These are phyloP conservation scores for Teunomyces pallodes DNA, from an alignment of 805 yeast genomes.

Conservation along the genomic window DNA sequence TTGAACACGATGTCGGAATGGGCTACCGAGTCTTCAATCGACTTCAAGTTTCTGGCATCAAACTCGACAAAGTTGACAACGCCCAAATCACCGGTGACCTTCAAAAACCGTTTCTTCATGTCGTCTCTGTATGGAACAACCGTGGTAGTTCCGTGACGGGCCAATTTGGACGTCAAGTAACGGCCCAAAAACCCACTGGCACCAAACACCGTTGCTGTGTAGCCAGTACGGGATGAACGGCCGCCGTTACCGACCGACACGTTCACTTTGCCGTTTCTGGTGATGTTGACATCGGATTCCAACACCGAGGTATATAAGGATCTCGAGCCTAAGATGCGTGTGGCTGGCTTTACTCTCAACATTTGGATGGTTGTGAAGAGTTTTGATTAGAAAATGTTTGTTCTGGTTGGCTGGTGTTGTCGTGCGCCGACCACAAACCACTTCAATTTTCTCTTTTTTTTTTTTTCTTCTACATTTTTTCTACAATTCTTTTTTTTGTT, in stretches of 20 bases:
- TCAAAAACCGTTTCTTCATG: constrained; percentile 70
- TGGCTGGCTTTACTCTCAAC: constrained; percentile 11
- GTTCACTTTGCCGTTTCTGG: constrained; percentile 72
- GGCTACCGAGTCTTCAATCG: constrained; percentile 73
- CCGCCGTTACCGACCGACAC: constrained; percentile 77
- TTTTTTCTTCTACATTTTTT: background rate
- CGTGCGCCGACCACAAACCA: background rate
- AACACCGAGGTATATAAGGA: constrained; percentile 40
- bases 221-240: constrained; percentile 81
- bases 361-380: constrained; percentile 3
- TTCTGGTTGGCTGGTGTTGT: constrained; percentile 31
- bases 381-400: constrained; percentile 14
- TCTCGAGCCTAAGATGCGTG: constrained; percentile 16
- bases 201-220: constrained; percentile 86
- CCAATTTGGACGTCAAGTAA: constrained; percentile 66
- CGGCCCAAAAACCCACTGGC: constrained; percentile 79
- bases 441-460: background rate
- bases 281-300: constrained; percentile 64
- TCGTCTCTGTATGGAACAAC: constrained; percentile 83
- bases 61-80: constrained; percentile 82
- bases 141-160: constrained; percentile 76
- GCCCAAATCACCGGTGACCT: constrained; percentile 83
- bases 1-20: constrained; percentile 82
- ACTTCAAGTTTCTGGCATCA: constrained; percentile 72
- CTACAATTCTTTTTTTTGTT: background rate